Conservation (phyloP, 805 yeast genomes). For the Myxozyma geophila region DNA sequence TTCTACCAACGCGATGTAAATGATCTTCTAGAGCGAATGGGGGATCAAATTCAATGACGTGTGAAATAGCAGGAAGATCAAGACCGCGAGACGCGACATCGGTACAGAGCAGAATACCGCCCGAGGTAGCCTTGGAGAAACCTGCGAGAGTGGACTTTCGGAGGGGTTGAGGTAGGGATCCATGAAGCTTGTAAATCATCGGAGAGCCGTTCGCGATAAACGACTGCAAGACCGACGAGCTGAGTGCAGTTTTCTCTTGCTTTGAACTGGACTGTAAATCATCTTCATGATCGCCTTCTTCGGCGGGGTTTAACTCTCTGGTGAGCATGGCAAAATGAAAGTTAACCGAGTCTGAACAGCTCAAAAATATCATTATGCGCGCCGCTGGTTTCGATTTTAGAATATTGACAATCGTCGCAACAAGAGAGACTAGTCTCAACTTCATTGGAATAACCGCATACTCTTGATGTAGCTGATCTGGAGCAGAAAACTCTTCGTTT, state of each 20-base stretch:
- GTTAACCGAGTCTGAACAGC: conserved; percentile 96
- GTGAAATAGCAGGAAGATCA: conserved; percentile 83
- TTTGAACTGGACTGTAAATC: conserved; percentile 35
- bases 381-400: conserved; percentile 43
- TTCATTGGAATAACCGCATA: conserved; percentile 90
- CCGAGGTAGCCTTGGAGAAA: conserved; percentile 47
- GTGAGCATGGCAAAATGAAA: conserved; percentile 82
- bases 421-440: conserved; percentile 78
- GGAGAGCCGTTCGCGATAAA: conserved; percentile 43
- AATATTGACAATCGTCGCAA: conserved; percentile 63
- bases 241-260: conserved; percentile 20
- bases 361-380: conserved; percentile 71
- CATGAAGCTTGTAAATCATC: conserved; percentile 76
- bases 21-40: conserved; percentile 95
- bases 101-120: conserved; percentile 80
- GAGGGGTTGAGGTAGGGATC: conserved; percentile 81
- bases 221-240: conserved; percentile 14
- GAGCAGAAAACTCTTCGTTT: conserved; percentile 56
- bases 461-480: conserved; percentile 86
- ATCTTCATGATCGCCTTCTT: conserved; percentile 42
- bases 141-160: conserved; percentile 77
- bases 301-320: conserved; percentile 50
- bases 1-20: conserved; percentile 94
- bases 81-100: conserved; percentile 98
- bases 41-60: conserved; percentile 91